Percentiles rank a stretch among this genome's conserved stretches.
Evolutionary conservation across 305 asterid genomes (phyloP).

Genomic region (Fraxinus paxiana): DNA sequence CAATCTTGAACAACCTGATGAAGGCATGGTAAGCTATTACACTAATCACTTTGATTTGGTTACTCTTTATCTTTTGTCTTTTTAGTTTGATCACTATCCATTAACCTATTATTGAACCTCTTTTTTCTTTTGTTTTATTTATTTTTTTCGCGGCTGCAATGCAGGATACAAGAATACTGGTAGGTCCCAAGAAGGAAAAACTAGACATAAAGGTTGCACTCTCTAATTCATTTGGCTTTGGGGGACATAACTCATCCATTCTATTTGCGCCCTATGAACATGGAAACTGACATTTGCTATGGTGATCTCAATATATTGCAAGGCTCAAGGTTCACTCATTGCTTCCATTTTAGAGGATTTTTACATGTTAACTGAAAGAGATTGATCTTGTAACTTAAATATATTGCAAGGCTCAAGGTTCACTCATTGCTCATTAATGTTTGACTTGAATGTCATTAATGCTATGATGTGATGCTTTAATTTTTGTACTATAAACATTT

Average conservation of each 20-base stretch:
- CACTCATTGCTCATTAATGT: no score
- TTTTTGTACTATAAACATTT: no score
- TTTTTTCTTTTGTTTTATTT: background rate
- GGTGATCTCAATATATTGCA: background rate
- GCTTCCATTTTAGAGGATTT: background rate
- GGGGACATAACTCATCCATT: slow-evolving; percentile 46
- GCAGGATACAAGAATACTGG: slow-evolving; percentile 30
- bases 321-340: background rate
- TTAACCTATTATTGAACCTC: background rate
- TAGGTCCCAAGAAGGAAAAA: slow-evolving; percentile 31
- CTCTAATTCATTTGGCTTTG: slow-evolving; percentile 37
- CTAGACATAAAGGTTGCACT: slow-evolving; percentile 39
- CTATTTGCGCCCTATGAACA: slow-evolving; percentile 31
- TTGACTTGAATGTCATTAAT: no score
- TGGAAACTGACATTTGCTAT: background rate
- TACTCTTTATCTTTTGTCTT: background rate
- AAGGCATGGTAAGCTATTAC: slow-evolving; percentile 31
- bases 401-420: no score
- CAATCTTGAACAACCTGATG: slow-evolving; percentile 40
- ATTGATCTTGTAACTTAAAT: background rate
- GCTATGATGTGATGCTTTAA: no score
- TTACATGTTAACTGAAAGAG: background rate
- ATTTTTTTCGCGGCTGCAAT: background rate
- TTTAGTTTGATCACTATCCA: background rate
- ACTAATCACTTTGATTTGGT: background rate